phyloP scores from a whole-genome alignment of 345 rosid species.

The Eutrema heterophyllum region DNA sequence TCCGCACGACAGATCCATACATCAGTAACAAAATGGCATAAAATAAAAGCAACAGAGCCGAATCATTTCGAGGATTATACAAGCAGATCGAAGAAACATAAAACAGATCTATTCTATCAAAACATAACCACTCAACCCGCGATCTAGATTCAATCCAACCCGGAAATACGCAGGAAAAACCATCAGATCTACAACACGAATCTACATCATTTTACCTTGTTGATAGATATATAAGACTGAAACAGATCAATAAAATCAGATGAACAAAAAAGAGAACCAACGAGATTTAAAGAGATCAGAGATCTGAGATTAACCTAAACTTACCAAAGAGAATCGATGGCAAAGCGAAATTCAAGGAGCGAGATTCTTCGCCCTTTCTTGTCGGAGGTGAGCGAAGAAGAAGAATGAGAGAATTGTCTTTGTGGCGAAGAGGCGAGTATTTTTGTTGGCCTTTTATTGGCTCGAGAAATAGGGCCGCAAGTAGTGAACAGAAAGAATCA shows the following conservation, averaged over 20 bases:
- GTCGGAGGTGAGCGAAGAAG: constrained; percentile 26
- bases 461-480: constrained; percentile 26
- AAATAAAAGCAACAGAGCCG: not conserved
- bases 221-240: not conserved
- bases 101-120: not conserved
- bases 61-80: not conserved
- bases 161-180: not conserved
- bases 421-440: constrained; percentile 31
- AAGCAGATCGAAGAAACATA: not conserved
- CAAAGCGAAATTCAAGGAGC: constrained; percentile 17
- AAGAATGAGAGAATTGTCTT: not conserved
- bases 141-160: not conserved
- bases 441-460: constrained; percentile 28
- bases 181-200: not conserved
- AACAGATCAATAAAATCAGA: not conserved
- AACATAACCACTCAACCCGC: not conserved
- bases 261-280: not conserved
- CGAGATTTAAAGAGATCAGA: not conserved
- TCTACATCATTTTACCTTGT: constrained; percentile 8
- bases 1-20: constrained; percentile 9
- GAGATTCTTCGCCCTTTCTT: constrained; percentile 36
- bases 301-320: constrained; percentile 23
- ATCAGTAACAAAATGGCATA: not conserved
- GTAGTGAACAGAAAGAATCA: not conserved
- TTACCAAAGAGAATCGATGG: constrained; percentile 25